These are phyloP conservation scores for Xylaria sp. DNA, from an alignment of 2,329 filamentous ascomycete species.

Conservation along the genomic window DNA sequence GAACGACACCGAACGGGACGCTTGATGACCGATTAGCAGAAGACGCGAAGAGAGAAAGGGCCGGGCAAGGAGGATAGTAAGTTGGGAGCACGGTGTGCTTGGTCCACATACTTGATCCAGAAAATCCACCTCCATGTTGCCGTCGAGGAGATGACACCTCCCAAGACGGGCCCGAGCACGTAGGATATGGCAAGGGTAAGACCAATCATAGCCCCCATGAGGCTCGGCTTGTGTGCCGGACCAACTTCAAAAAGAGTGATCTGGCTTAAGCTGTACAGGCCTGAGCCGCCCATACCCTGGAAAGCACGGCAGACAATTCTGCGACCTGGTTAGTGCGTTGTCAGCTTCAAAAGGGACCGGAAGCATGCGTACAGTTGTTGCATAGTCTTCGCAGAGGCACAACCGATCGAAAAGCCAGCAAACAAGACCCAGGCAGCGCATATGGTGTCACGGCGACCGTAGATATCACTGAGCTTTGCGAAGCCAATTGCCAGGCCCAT, in stretches of 20 bases:
- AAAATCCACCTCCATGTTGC: slow-evolving; percentile 70
- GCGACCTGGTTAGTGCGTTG: slow-evolving; percentile 9
- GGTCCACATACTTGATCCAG: slow-evolving; percentile 65
- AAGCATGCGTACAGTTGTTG: slow-evolving; percentile 57
- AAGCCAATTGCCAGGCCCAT: slow-evolving; percentile 69
- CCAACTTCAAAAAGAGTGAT: slow-evolving; percentile 68
- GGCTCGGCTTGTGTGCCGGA: slow-evolving; percentile 61
- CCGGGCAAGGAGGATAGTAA: too few relatives aligned
- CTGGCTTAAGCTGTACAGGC: slow-evolving; percentile 69
- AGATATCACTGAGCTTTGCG: slow-evolving; percentile 69
- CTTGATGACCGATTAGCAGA: slow-evolving; percentile 49
- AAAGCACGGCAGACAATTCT: slow-evolving; percentile 69
- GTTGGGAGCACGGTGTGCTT: not conserved
- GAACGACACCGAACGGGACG: slow-evolving; percentile 61
- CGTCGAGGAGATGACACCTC: slow-evolving; percentile 65
- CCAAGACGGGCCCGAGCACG: slow-evolving; percentile 68
- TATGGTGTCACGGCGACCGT: slow-evolving; percentile 64
- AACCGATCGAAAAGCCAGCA: slow-evolving; percentile 65
- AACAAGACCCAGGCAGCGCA: slow-evolving; percentile 65
- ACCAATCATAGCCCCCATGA: slow-evolving; percentile 66
- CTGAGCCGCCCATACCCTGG: slow-evolving; percentile 70
- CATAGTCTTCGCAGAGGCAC: slow-evolving; percentile 63
- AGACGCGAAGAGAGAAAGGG: not conserved
- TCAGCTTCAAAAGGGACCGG: not conserved
- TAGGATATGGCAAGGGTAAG: slow-evolving; percentile 67